A percentile compares a stretch with the other conserved stretches of the same genome.
These are phyloP conservation scores for Alternaria atra DNA, from an alignment of 2,329 filamentous ascomycete genomes.

Conservation along the genomic window DNA sequence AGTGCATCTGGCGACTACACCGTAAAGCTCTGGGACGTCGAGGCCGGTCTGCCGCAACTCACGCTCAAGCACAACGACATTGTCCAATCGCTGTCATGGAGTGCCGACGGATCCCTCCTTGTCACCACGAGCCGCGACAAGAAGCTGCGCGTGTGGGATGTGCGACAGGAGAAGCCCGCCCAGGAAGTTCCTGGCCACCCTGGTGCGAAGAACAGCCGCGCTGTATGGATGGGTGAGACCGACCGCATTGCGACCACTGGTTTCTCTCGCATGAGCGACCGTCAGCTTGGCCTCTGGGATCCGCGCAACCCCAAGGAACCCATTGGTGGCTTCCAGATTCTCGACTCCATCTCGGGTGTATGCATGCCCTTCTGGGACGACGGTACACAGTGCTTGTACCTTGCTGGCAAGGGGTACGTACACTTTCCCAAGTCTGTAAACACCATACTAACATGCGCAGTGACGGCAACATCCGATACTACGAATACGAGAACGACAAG, in stretches of 20 bases:
- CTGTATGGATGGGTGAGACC: constrained; percentile 96
- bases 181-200: constrained; percentile 86
- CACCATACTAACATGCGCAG: constrained; percentile 55
- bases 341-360: constrained; percentile 96
- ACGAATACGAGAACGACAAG: constrained; percentile 97
- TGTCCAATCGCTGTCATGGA: constrained; percentile 96
- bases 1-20: constrained; percentile 95
- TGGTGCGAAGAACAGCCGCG: constrained; percentile 96
- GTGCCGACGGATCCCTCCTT: constrained; percentile 83
- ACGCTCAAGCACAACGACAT: constrained; percentile 88
- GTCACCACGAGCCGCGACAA: constrained; percentile 97
- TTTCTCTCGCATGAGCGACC: constrained; percentile 98
- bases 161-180: constrained; percentile 86
- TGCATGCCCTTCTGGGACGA: constrained; percentile 99
- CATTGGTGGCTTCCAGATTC: constrained; percentile 85
- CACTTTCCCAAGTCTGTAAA: background rate
- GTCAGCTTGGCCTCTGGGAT: constrained; percentile 96
- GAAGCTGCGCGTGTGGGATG: constrained; percentile 97
- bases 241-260: constrained; percentile 96
- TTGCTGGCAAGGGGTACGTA: constrained; percentile 93
- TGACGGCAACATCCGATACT: constrained; percentile 99
- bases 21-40: constrained; percentile 95
- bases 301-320: constrained; percentile 80
- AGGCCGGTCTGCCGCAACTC: constrained; percentile 76
- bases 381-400: constrained; percentile 90